Base-by-base conservation (phyloP, 1,284 basidiomycete genomes). In the Irpex lacteus region DNA sequence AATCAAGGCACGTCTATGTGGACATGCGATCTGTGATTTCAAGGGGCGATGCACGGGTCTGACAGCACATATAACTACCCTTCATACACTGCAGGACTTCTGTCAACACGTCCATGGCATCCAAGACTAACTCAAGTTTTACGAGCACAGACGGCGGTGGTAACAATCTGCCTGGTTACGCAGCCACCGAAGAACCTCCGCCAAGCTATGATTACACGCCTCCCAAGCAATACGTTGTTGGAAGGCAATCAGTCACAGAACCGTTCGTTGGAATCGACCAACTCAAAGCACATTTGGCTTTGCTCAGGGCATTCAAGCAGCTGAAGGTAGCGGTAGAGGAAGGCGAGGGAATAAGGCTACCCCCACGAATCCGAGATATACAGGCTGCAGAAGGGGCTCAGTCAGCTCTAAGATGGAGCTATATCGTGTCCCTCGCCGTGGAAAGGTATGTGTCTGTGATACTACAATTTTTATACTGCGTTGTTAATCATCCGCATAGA, bases 231-330 rank as follows among this genome's bases (percentile, higher is more conserved):
- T 69, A 67, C 50, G 37, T 5, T 3, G 65, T 67, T 37, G 68
- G 68, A 8, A n/a, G 52, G 5, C 15, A 9, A 4, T 44, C 36
- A 3, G 38, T 67, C 4, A n/a, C 52, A 2, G n/a, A 50, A 26
- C 65, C 67, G 4, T 62, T 70, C 13, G 68, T 69, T 13, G 9
- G 21, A 5, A 13, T 61, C 5, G 60, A 63, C 5, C 60, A 69
- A 19, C 18, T 69, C 11, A 67, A 66, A 38, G 66, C 63, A 13
- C 68, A 70, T 44, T 62, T 70, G 8, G 34, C 56, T 3, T 58
- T 69, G 36, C 61, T 70, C 34, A 36, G 59, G 7, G 68, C 69
- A 36, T 69, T 70, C 63, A 66, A 63, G 57, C 18, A 19, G 3
- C 49, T 70, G 8, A 21, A 65, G n/a, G 60, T 56, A 2, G 40